Percentiles rank a stretch among this genome's conserved stretches.
Conservation (phyloP, 176 grass and related monocot species). For the Bolboschoenus planiculmis region DNA sequence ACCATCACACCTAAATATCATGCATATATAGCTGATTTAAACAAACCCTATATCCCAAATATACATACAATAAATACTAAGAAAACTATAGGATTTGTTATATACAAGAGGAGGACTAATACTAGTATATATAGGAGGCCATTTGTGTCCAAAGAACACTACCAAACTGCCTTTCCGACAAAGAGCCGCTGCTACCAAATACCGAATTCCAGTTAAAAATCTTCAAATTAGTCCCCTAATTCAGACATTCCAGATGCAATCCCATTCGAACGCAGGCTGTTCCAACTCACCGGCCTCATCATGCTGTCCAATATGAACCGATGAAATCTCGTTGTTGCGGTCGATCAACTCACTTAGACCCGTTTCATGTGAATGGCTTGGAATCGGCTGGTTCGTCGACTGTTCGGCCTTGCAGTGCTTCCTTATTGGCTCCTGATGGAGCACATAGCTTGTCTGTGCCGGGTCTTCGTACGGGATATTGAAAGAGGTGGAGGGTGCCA, state of each 20-base stretch:
- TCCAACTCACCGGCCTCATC: conserved; percentile 23
- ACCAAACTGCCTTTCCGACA: background rate
- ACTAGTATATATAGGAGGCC: background rate
- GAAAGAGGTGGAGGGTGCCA: conserved; percentile 23
- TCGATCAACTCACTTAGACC: conserved; percentile 47
- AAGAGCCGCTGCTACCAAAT: conserved; percentile 1
- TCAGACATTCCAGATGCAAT: conserved; percentile 56
- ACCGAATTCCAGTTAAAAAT: background rate
- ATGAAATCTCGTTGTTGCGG: conserved; percentile 68
- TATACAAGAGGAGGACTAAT: conserved; percentile 13
- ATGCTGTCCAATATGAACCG: conserved; percentile 37
- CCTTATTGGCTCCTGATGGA: conserved; percentile 45
- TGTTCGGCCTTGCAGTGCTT: conserved; percentile 70
- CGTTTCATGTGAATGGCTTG: conserved; percentile 61
- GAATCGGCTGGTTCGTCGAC: conserved; percentile 36
- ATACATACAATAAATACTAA: conserved; percentile 28
- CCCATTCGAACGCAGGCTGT: conserved; percentile 35
- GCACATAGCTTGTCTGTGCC: conserved; percentile 12
- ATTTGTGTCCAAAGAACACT: background rate
- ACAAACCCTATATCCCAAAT: background rate
- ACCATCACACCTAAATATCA: background rate
- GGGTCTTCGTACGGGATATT: conserved; percentile 23
- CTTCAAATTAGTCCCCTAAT: background rate
- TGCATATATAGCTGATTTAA: background rate
- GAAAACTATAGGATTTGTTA: background rate